A percentile compares a stretch with the other conserved stretches of the same genome.
phyloP scores from a whole-genome alignment of 768 basidiomycete species.

The Boletus fagicola region DNA sequence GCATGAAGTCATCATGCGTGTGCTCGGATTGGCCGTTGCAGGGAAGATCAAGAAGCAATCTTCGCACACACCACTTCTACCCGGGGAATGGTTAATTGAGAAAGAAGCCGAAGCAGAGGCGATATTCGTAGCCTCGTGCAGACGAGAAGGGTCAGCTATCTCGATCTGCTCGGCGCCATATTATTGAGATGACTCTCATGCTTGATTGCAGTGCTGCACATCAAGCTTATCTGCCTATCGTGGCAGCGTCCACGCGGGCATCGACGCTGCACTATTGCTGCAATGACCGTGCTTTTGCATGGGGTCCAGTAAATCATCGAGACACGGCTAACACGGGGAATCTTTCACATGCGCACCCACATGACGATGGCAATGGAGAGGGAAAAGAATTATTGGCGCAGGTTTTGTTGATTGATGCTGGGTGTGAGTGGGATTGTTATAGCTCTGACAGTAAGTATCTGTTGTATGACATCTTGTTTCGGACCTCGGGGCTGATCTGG shows the following conservation, averaged over 20 bases:
- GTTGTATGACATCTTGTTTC: neutral
- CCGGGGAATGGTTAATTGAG: slow-evolving; percentile 84
- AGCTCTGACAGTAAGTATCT: slow-evolving; percentile 54
- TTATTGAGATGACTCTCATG: neutral
- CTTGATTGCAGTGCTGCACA: slow-evolving; percentile 58
- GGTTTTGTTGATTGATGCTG: slow-evolving; percentile 90
- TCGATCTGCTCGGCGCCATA: neutral
- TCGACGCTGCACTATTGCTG: slow-evolving; percentile 94
- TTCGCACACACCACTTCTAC: slow-evolving; percentile 49
- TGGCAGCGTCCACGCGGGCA: slow-evolving; percentile 82
- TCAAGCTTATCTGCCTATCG: slow-evolving; percentile 92
- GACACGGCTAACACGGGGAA: slow-evolving; percentile 54
- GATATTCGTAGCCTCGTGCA: slow-evolving; percentile 86
- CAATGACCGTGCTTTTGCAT: slow-evolving; percentile 83
- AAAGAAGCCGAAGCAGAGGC: slow-evolving; percentile 95
- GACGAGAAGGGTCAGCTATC: slow-evolving; percentile 73
- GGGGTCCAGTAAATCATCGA: slow-evolving; percentile 66
- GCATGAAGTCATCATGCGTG: slow-evolving; percentile 90
- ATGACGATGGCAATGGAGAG: neutral
- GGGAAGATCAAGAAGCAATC: slow-evolving; percentile 48
- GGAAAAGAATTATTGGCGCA: slow-evolving; percentile 52
- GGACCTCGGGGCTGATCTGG: neutral
- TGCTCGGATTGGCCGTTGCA: slow-evolving; percentile 73
- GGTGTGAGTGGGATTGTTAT: slow-evolving; percentile 82
- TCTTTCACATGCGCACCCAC: slow-evolving; percentile 40